These are phyloP conservation scores for Podila verticillata DNA, from an alignment of 192 early-diverging fungal genomes.

Conservation along the genomic window DNA sequence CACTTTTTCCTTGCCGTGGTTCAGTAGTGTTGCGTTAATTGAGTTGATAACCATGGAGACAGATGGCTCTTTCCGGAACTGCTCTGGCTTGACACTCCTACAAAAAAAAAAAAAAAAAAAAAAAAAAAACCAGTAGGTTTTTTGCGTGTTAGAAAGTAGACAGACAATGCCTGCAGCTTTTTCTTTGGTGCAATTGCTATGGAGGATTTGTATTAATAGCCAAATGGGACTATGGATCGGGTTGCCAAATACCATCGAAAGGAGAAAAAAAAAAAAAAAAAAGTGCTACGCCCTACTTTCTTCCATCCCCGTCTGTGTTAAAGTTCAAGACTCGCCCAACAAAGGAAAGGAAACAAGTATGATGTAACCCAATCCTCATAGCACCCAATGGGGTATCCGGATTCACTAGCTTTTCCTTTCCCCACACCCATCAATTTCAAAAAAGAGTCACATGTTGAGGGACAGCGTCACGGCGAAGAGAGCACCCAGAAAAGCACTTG, in stretches of 20 bases:
- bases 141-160: background rate
- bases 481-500: background rate
- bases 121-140: no score
- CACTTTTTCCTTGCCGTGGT: slow-evolving; percentile 76
- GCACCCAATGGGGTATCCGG: slow-evolving; percentile 1
- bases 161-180: no score
- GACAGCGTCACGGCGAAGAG: background rate
- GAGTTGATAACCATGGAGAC: slow-evolving; percentile 78
- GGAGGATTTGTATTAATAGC: no score
- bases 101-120: background rate
- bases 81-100: slow-evolving; percentile 83
- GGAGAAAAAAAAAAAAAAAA: no score
- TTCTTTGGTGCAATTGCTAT: no score
- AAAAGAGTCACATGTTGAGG: background rate
- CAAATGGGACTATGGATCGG: no score
- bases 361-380: no score
- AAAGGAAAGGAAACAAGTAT: background rate
- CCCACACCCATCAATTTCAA: background rate
- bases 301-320: background rate
- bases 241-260: no score
- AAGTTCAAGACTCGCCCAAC: background rate
- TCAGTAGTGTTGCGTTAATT: slow-evolving; percentile 87
- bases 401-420: background rate
- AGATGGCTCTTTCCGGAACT: slow-evolving; percentile 82
- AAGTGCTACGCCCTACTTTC: no score